phyloP scores from a whole-genome alignment of 306 rosid species.

The Cicer chorassanicum region DNA sequence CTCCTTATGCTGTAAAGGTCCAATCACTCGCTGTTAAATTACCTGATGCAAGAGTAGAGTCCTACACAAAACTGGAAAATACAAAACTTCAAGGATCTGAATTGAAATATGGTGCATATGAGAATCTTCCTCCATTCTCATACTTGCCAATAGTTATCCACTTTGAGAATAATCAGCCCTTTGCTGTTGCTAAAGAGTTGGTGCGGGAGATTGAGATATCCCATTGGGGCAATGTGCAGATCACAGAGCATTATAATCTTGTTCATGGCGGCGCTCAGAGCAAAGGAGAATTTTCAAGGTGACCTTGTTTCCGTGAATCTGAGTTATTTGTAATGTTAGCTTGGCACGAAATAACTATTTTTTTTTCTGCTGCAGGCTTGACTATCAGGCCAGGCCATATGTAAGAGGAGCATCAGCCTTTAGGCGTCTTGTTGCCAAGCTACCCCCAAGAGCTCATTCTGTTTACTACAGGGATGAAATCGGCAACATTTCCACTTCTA shows the following conservation, averaged over 20 bases:
- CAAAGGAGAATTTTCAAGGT: conserved; percentile 98
- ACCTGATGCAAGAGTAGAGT: conserved; percentile 91
- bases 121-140: conserved; percentile 72
- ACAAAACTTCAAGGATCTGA: conserved; percentile 83
- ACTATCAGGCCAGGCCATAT: conserved; percentile 82
- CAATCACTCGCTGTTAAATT: conserved; percentile 78
- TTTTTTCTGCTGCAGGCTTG: conserved; percentile 74
- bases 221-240: conserved; percentile 96
- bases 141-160: conserved; percentile 76
- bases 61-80: conserved; percentile 73
- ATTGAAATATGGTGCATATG: conserved; percentile 89
- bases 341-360: conserved; percentile 32
- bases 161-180: conserved; percentile 86
- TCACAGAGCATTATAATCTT: conserved; percentile 87
- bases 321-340: conserved; percentile 36
- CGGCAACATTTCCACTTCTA: conserved; percentile 96
- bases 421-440: conserved; percentile 77
- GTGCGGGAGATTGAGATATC: conserved; percentile 91
- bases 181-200: conserved; percentile 87
- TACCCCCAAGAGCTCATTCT: conserved; percentile 95
- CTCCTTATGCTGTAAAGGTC: conserved; percentile 76
- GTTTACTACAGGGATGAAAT: conserved; percentile 94
- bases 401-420: conserved; percentile 84
- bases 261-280: conserved; percentile 86
- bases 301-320: conserved; percentile 38